Percentiles rank a stretch among this genome's conserved stretches.
Evolutionary conservation across 192 early-diverging fungal genomes (phyloP).

Genomic region (Umbelopsis ramanniana): DNA sequence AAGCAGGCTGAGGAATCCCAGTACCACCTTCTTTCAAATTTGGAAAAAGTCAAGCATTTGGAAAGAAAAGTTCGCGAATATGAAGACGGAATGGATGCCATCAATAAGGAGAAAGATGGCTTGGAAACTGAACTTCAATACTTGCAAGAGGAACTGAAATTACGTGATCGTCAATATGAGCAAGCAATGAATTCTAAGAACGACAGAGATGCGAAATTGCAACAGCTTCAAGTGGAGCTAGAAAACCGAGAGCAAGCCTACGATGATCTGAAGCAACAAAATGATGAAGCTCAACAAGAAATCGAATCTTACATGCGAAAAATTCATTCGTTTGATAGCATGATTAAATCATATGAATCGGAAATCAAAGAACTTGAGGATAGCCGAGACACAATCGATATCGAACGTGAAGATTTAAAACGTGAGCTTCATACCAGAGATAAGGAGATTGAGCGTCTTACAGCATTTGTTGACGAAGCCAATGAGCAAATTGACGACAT

Average conservation of each 20-base stretch:
- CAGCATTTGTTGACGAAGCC: no score
- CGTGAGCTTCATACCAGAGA: no score
- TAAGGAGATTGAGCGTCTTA: no score
- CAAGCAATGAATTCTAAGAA: background rate
- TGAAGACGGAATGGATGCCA: background rate
- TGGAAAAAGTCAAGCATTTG: constrained; percentile 14
- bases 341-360: background rate
- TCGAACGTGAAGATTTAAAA: no score
- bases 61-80: constrained; percentile 9
- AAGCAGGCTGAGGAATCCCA: constrained; percentile 12
- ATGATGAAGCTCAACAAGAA: background rate
- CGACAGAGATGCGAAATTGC: background rate
- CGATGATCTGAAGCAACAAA: background rate
- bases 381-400: no score
- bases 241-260: background rate
- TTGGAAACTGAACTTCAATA: background rate
- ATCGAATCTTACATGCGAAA: background rate
- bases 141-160: background rate
- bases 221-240: background rate
- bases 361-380: background rate
- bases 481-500: no score
- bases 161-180: constrained; percentile 4
- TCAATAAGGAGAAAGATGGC: background rate
- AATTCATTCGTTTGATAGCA: background rate
- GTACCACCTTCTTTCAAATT: constrained; percentile 14